phyloP scores from a whole-genome alignment of 108 stramenopile genomes.

The Seminavis robusta region DNA sequence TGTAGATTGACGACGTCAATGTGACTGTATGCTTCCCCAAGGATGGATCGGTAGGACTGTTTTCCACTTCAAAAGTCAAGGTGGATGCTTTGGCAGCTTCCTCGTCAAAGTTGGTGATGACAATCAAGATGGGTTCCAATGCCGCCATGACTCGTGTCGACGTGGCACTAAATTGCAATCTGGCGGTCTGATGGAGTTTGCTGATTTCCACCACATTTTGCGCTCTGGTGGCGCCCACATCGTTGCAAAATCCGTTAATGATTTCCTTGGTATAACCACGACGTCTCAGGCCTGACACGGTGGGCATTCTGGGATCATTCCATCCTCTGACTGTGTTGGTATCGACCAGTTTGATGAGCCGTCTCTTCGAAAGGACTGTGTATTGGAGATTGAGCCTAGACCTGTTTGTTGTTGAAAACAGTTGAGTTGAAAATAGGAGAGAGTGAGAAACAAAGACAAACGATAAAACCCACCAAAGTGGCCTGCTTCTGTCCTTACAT shows the following conservation, averaged over 20 bases:
- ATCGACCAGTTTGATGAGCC: constrained; percentile 92
- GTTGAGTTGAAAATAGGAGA: too few relatives aligned
- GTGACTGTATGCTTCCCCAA: constrained; percentile 79
- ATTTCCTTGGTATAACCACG: constrained; percentile 94
- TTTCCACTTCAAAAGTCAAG: constrained; percentile 69
- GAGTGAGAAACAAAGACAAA: too few relatives aligned
- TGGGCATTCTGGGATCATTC: constrained; percentile 99
- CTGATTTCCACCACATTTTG: constrained; percentile 91
- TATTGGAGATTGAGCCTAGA: constrained; percentile 90
- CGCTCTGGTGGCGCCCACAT: constrained; percentile 93
- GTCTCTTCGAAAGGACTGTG: constrained; percentile 95
- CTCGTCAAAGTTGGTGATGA: constrained; percentile 70
- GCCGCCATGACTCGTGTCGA: constrained; percentile 91
- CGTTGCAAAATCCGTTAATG: constrained; percentile 93
- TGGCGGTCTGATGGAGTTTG: constrained; percentile 68
- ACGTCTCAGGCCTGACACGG: constrained; percentile 90
- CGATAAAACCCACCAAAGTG: too few relatives aligned
- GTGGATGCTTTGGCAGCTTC: constrained; percentile 17
- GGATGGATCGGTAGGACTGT: constrained; percentile 81
- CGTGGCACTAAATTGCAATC: constrained; percentile 46
- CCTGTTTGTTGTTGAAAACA: too few relatives aligned
- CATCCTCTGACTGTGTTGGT: constrained; percentile 81
- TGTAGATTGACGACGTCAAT: constrained; percentile 79
- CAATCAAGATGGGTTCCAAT: constrained; percentile 82
- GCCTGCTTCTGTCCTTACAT: too few relatives aligned